Base-by-base conservation (phyloP, 495 filamentous ascomycete genomes). In the Annulohypoxylon nitens region DNA sequence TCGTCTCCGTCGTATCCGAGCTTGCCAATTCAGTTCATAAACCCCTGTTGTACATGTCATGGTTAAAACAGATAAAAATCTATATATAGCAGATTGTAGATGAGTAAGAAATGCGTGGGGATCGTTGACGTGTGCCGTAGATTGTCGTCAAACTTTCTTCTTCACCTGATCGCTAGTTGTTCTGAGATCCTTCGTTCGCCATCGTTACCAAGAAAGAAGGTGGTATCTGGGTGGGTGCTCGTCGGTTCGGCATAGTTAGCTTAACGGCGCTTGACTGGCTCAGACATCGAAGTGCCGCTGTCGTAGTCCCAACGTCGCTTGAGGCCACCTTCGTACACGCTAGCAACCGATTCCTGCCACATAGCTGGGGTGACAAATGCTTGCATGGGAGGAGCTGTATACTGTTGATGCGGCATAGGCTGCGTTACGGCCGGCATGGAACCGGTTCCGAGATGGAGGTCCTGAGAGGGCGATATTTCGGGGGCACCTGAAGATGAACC, bases 341-440 rank as follows among this genome's bases (percentile, higher is more conserved):
- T 93, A 12, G 97, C 95, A 73, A 99, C 95, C 50, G 90, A 93
- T 75, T 97, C 93, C 80, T 97, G 95, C 96, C 96, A 99, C 89
- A 97, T 97, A 68, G 91, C 91, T 10, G 96, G 93, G 11, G 93
- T 97, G 64, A 99, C 93, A 71, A 97, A 91, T 14, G 90, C 86
- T 70, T 84, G 82, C 18, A 83, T 79, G 7, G 85, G 87, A 14
- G 88, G 83, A 11, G 85, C 80, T 36, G 84, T 84, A 64, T 89
- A 88, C 53, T 89, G 84, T 25, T 86, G 84, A 26, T 87, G 85
- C 6, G 86, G 81, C 18, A 91, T 78, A 1, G 84, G 80, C 39
- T 89, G 90, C 30, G 78, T 83, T 64, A 77, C 87, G 4, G 87
- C 81, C 8, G 88, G 88, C 20, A 87, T 81, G 41, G 86, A 76